A percentile compares a stretch with the other conserved stretches of the same genome.
Evolutionary conservation across 2,329 filamentous ascomycete genomes (phyloP).

Genomic region (Diaporthe sp.): DNA sequence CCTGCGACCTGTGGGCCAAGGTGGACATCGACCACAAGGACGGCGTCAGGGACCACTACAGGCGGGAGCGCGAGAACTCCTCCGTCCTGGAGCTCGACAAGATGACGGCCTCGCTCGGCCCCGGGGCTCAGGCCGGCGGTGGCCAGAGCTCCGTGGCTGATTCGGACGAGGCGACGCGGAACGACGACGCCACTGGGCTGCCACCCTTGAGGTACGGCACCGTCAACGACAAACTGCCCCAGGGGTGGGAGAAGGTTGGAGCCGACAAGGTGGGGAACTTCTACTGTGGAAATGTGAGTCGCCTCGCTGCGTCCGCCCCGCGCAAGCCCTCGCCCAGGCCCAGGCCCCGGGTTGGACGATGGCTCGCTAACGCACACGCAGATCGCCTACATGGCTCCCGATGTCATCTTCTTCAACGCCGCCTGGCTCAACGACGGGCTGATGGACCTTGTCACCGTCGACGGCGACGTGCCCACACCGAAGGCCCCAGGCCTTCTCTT

Average conservation of each 20-base stretch:
- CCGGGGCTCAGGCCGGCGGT: conserved; percentile 35
- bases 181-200: conserved; percentile 63
- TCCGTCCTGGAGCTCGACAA: conserved; percentile 17
- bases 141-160: conserved; percentile 17
- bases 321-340: neutral
- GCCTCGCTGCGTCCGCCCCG: neutral
- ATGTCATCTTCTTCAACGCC: conserved; percentile 88
- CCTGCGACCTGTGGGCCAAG: conserved; percentile 88
- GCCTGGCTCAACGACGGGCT: conserved; percentile 85
- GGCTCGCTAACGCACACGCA: conserved; percentile 42
- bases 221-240: conserved; percentile 78
- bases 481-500: conserved; percentile 77
- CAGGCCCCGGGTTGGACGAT: neutral
- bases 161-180: conserved; percentile 33
- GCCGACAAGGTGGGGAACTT: conserved; percentile 89
- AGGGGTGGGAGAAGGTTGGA: conserved; percentile 79
- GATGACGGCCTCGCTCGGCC: conserved; percentile 36
- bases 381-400: conserved; percentile 92
- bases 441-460: conserved; percentile 85
- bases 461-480: conserved; percentile 76
- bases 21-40: conserved; percentile 82
- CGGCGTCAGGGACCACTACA: conserved; percentile 79
- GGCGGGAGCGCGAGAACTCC: conserved; percentile 46
- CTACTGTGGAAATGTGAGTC: conserved; percentile 85
- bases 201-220: conserved; percentile 84